These are phyloP conservation scores for Dissophora globulifera DNA, from an alignment of 192 early-diverging fungal genomes.

Conservation along the genomic window DNA sequence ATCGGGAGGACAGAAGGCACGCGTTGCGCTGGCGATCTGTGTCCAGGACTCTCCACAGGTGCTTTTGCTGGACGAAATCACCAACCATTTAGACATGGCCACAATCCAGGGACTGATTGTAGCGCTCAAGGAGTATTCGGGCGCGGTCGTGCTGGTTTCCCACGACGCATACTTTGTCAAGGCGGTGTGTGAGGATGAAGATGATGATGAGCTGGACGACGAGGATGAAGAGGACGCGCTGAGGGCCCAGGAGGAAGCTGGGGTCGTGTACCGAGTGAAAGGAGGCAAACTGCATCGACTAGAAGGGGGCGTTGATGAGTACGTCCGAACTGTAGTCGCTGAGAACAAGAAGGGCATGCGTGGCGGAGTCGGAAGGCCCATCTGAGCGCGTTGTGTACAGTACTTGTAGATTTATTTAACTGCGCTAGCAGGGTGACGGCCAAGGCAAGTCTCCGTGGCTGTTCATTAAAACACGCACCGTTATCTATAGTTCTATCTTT, in stretches of 20 bases:
- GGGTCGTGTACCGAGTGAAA: slow-evolving; percentile 60
- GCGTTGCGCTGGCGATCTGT: slow-evolving; percentile 81
- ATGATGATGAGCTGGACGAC: slow-evolving; percentile 26
- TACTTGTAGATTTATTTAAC: too few species aligned
- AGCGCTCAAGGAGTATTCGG: slow-evolving; percentile 75
- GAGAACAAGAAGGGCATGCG: slow-evolving; percentile 56
- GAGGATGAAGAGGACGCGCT: slow-evolving; percentile 34
- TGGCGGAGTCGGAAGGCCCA: slow-evolving; percentile 36
- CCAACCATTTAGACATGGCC: slow-evolving; percentile 91
- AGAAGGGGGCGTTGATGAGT: slow-evolving; percentile 76
- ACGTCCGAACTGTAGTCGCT: slow-evolving; percentile 55
- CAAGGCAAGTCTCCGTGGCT: too few species aligned
- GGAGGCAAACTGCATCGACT: slow-evolving; percentile 60
- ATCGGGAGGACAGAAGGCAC: slow-evolving; percentile 85
- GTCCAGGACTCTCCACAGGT: slow-evolving; percentile 73
- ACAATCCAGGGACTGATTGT: slow-evolving; percentile 81
- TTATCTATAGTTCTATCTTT: background rate
- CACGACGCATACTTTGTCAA: slow-evolving; percentile 92
- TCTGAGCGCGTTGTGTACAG: slow-evolving; percentile 9
- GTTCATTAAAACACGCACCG: background rate
- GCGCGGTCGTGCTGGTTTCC: slow-evolving; percentile 83
- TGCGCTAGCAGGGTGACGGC: too few species aligned
- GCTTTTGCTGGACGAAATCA: slow-evolving; percentile 83
- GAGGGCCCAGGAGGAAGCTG: slow-evolving; percentile 36
- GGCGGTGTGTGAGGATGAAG: slow-evolving; percentile 62